Base-by-base conservation (phyloP, 805 yeast species). In the Yamadazyma endophytica region DNA sequence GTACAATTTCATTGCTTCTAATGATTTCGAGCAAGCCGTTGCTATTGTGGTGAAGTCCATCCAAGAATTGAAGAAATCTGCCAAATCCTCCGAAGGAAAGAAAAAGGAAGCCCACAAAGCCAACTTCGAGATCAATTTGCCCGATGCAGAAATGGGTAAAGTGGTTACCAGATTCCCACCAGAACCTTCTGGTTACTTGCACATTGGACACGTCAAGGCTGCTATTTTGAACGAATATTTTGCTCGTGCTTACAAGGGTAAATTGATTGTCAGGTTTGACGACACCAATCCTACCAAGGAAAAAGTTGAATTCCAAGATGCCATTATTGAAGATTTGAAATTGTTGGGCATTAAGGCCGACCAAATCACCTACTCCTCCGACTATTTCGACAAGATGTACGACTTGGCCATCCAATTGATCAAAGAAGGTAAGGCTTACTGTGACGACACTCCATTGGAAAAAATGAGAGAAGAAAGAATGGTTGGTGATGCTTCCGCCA, bases 131-230 rank as follows among this genome's bases (percentile, higher is more conserved):
- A 92, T 92, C 52, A 92, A 86, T 51, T 76, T 92, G 45, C 84
- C 83, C 37, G 94, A 79, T 56, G 99, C 99, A 37, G 79, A 75
- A 51, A 79, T 82, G 36, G 99, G 99, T 44, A 70, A 89, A 63
- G 99, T 92, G 36, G 97, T 94, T 33, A 94, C 98, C 33, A 83
- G 99, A 68, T 92, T 92, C 79, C 98, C 96, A 31, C 99, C 99
- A 44, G 99, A 92, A 70, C 99, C 99, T 39, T 85, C 95, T 66
- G 99, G 99, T 67, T 92, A 89, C 64, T 75, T 92, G 64, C 99
- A 92, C 65, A 92, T 92, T 64, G 99, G 99, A 47, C 99, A 92
- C 58, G 98, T 96, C 39, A 92, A 92, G 65, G 98, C 98, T 40
- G 99, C 99, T 33, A 73, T 92, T 37, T 75, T 92, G 57, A 92